Percentiles rank a stretch among this genome's conserved stretches.
Conservation (phyloP, 148 eudicot genomes). For the Suaeda aralocaspica region DNA sequence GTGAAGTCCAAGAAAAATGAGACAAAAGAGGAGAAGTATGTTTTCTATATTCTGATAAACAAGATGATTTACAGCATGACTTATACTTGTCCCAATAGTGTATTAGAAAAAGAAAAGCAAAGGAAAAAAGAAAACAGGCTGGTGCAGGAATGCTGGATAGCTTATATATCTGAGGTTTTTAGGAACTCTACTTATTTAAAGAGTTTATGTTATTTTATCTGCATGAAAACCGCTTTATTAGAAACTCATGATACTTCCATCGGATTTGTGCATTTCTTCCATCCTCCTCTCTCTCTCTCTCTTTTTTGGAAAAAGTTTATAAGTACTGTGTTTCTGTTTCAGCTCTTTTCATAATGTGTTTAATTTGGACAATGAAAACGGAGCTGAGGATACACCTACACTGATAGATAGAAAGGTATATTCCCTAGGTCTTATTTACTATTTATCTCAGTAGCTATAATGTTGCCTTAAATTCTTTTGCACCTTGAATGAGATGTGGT, state of each 20-base stretch:
- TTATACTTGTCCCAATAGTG: background rate
- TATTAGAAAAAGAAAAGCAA: too few relatives aligned
- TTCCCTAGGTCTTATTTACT: background rate
- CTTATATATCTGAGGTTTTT: background rate
- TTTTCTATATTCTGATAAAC: conserved; percentile 19
- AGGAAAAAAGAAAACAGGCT: background rate
- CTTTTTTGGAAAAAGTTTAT: conserved; percentile 10
- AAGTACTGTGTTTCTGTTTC: conserved; percentile 22
- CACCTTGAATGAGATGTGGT: background rate
- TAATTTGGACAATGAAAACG: conserved; percentile 73
- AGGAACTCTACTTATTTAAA: background rate
- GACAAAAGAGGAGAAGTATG: conserved; percentile 95
- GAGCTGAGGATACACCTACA: conserved; percentile 82
- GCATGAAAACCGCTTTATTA: background rate
- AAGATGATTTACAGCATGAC: background rate
- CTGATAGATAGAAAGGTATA: conserved; percentile 88
- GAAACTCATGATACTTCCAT: background rate
- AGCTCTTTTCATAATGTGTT: conserved; percentile 96
- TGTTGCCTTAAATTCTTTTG: conserved; percentile 10
- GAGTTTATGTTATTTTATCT: background rate
- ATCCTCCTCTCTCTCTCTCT: too few relatives aligned
- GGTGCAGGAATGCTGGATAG: conserved; percentile 4
- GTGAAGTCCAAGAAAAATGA: conserved; percentile 95
- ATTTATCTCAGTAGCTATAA: background rate
- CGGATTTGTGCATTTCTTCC: background rate